Conservation (phyloP, 192 early-diverging fungal genomes). For the Coemansia sp. region DNA sequence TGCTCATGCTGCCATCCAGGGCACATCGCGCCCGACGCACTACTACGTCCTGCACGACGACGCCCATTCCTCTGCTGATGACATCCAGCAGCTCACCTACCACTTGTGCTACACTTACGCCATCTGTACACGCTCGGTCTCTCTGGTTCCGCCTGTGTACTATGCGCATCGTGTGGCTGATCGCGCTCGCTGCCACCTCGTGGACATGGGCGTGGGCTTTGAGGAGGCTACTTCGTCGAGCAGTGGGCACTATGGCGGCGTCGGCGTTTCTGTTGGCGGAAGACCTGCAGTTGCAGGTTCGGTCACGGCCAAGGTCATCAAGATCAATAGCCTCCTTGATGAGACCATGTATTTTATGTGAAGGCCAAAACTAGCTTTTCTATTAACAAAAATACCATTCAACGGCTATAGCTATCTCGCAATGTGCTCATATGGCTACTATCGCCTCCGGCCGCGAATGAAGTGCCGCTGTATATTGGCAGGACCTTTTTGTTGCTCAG, state of each 20-base stretch:
- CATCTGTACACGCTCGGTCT: conserved; percentile 82
- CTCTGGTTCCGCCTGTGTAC: conserved; percentile 86
- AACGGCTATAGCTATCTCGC: neutral
- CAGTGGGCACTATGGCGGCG: conserved; percentile 33
- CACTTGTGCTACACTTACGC: conserved; percentile 87
- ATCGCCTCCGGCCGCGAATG: neutral
- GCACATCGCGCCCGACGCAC: conserved; percentile 87
- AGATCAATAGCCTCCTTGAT: neutral
- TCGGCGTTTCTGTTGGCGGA: neutral
- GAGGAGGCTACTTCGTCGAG: conserved; percentile 36
- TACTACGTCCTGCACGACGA: conserved; percentile 92
- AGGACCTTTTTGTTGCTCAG: neutral
- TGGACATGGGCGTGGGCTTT: conserved; percentile 37
- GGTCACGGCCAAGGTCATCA: neutral
- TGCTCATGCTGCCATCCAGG: conserved; percentile 88
- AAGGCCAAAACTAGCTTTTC: neutral
- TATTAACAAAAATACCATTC: no score
- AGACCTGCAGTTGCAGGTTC: neutral
- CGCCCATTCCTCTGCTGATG: conserved; percentile 73
- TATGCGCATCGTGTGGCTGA: conserved; percentile 90
- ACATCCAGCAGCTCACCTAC: conserved; percentile 84
- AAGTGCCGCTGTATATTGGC: neutral
- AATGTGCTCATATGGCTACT: conserved; percentile 5
- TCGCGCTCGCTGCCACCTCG: conserved; percentile 77
- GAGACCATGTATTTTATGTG: conserved; percentile 1